Evolutionary conservation across 2,329 filamentous ascomycete genomes (phyloP).

Genomic region (Fusarium pseudonygamai): DNA sequence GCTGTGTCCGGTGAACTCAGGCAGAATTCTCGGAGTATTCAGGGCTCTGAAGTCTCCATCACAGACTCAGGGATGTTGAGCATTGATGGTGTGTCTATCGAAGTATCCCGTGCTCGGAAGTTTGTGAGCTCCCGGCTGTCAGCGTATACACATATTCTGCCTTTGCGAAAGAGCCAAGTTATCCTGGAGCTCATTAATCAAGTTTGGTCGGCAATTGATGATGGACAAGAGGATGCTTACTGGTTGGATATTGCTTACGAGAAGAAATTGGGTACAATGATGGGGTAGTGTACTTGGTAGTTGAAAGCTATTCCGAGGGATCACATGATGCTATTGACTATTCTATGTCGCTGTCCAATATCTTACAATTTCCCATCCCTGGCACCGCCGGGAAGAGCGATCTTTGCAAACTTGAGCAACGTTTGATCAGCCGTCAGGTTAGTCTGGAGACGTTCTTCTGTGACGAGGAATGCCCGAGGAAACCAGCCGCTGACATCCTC

Average conservation of each 20-base stretch:
- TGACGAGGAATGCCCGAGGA: constrained; percentile 17
- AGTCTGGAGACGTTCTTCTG: background rate
- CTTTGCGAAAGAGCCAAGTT: background rate
- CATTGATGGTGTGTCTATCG: background rate
- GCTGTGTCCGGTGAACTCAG: background rate
- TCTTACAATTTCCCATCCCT: background rate
- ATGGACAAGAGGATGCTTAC: background rate
- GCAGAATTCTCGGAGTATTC: background rate
- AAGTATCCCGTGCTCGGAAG: background rate
- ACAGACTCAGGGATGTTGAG: background rate
- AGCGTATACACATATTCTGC: constrained; percentile 5
- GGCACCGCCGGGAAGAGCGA: background rate
- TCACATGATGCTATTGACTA: background rate
- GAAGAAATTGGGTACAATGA: constrained; percentile 4
- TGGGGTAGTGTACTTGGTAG: background rate
- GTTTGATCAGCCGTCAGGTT: constrained; percentile 1
- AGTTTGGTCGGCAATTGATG: background rate
- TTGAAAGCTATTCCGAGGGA: rapidly evolving
- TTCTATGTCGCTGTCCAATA: rapidly evolving
- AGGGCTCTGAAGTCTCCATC: background rate
- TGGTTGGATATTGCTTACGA: constrained; percentile 9
- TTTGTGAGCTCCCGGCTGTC: background rate
- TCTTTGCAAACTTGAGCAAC: background rate
- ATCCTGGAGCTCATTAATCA: constrained; percentile 7
- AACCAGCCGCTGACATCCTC: constrained; percentile 35